These are phyloP conservation scores for Aspergillus hiratsukae DNA, from an alignment of 2,329 filamentous ascomycete species.

Conservation along the genomic window DNA sequence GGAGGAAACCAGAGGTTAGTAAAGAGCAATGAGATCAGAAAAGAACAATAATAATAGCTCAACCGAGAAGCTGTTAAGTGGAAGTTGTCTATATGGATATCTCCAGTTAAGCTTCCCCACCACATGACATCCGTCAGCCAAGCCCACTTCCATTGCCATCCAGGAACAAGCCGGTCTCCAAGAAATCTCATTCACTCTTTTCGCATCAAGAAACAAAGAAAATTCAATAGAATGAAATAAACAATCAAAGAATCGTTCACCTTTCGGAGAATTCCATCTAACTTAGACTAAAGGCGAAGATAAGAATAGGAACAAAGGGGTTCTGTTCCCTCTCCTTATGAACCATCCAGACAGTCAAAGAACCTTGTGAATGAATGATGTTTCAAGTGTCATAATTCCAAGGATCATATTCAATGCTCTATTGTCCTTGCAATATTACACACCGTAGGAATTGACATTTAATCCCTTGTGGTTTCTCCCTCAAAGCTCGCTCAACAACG, in stretches of 20 bases:
- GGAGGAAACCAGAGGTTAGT: neutral
- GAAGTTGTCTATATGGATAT: neutral
- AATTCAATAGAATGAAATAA: neutral
- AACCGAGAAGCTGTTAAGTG: neutral
- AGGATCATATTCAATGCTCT: neutral
- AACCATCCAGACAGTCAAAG: neutral
- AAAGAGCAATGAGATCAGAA: neutral
- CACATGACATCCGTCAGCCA: conserved; percentile 18
- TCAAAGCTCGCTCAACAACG: neutral
- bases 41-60: neutral
- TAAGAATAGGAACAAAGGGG: neutral
- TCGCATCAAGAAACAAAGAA: neutral
- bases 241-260: neutral
- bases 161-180: neutral
- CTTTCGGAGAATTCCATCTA: neutral
- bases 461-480: neutral
- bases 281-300: neutral
- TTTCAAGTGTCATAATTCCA: neutral
- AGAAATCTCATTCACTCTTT: neutral
- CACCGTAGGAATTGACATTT: neutral
- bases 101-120: conserved; percentile 13
- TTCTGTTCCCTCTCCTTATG: neutral
- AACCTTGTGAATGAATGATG: neutral
- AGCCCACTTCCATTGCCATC: conserved; percentile 1
- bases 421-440: neutral